phyloP scores from a whole-genome alignment of 192 early-diverging fungal genomes.

The Coemansia sp. region DNA sequence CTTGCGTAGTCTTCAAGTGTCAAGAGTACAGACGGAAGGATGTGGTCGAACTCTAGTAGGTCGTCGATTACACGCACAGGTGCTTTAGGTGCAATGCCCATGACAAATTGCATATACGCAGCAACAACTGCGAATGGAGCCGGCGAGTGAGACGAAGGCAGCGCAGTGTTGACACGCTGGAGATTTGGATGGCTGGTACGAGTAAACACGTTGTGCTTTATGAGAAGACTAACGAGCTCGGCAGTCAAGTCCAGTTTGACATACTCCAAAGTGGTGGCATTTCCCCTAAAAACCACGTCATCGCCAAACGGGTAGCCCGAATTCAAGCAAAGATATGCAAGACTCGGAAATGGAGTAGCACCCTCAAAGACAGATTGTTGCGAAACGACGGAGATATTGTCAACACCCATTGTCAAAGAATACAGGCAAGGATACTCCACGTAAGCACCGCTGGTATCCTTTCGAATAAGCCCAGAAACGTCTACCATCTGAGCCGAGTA shows the following conservation, averaged over 20 bases:
- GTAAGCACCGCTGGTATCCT: neutral
- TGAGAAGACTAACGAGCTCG: neutral
- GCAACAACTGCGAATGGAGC: neutral
- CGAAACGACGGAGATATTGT: neutral
- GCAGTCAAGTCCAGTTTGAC: neutral
- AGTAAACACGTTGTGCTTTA: neutral
- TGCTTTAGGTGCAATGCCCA: no score
- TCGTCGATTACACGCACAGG: no score
- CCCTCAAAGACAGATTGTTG: neutral
- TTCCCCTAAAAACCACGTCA: conserved; percentile 11
- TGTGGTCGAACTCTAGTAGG: no score
- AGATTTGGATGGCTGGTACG: neutral
- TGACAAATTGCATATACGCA: no score
- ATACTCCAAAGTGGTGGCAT: neutral
- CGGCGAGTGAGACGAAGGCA: no score
- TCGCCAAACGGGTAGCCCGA: conserved; percentile 11
- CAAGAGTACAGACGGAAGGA: no score
- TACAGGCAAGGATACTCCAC: neutral
- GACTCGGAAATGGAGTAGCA: neutral
- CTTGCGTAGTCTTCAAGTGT: no score
- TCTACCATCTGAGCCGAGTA: neutral
- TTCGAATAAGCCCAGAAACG: neutral
- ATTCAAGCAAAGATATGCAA: neutral
- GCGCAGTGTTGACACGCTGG: neutral
- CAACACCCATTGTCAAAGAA: neutral